phyloP scores from a whole-genome alignment of 2,329 filamentous ascomycete genomes.

The Tolypocladium sp. region DNA sequence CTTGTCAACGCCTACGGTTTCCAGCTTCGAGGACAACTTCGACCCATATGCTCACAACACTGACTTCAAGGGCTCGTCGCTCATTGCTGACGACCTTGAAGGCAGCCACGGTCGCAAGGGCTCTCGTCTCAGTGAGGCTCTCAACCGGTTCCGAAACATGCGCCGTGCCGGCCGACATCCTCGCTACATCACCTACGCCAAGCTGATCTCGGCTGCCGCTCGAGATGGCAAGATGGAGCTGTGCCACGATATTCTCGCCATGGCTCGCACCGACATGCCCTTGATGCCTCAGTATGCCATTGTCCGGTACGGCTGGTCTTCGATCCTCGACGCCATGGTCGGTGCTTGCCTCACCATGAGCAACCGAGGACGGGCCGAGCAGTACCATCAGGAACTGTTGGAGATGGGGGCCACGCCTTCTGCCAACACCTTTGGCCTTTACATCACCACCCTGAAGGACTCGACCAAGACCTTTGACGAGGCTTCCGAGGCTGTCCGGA shows the following conservation, averaged over 20 bases:
- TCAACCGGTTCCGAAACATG: conserved; percentile 84
- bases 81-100: conserved; percentile 86
- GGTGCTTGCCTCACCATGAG: conserved; percentile 80
- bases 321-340: conserved; percentile 93
- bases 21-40: conserved; percentile 69
- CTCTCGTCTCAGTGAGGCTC: conserved; percentile 67
- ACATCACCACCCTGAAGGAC: conserved; percentile 98
- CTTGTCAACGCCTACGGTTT: conserved; percentile 44
- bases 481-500: conserved; percentile 91
- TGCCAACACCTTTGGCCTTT: conserved; percentile 94
- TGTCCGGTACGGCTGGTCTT: conserved; percentile 92
- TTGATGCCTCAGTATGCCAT: conserved; percentile 74
- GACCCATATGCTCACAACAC: conserved; percentile 87
- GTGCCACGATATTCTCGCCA: conserved; percentile 77
- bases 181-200: conserved; percentile 93
- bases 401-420: conserved; percentile 87
- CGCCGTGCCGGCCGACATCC: conserved; percentile 85
- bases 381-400: conserved; percentile 85
- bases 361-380: conserved; percentile 69
- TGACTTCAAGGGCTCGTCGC: conserved; percentile 85
- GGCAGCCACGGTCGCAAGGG: conserved; percentile 65
- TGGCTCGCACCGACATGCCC: conserved; percentile 84
- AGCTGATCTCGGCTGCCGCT: conserved; percentile 83
- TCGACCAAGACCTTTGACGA: conserved; percentile 97
- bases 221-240: conserved; percentile 75